Evolutionary conservation across 306 rosid species (phyloP).

Genomic region (Trichosanthes truncata): DNA sequence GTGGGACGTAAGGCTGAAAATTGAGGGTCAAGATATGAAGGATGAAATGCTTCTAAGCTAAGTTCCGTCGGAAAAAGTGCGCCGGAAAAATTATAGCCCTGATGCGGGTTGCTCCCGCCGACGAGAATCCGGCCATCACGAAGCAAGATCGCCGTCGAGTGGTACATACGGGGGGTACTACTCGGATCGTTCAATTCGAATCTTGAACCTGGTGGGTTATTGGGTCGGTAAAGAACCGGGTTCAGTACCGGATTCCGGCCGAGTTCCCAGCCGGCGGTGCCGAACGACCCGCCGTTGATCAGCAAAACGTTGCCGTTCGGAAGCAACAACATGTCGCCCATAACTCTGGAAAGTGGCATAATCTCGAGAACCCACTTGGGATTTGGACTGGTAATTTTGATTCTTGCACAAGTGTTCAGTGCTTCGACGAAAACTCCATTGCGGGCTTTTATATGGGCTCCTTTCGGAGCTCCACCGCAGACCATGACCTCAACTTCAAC

Average conservation of each 20-base stretch:
- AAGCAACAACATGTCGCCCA: slow-evolving; percentile 39
- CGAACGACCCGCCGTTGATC: slow-evolving; percentile 25
- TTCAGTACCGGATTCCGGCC: slow-evolving; percentile 21
- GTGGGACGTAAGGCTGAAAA: not conserved
- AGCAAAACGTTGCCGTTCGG: slow-evolving; percentile 39
- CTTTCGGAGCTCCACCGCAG: slow-evolving; percentile 7
- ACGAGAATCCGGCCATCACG: slow-evolving; percentile 39
- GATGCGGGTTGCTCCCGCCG: slow-evolving; percentile 40
- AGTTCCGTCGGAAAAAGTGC: slow-evolving; percentile 14
- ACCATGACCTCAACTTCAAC: not conserved
- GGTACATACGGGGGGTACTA: slow-evolving; percentile 30
- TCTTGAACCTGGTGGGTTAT: not conserved
- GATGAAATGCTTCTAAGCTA: slow-evolving; percentile 11
- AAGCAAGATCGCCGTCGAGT: slow-evolving; percentile 30
- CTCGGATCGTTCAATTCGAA: slow-evolving; percentile 13
- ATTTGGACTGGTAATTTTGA: slow-evolving; percentile 1
- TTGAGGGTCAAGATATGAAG: slow-evolving; percentile 1
- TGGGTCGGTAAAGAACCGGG: slow-evolving; percentile 25
- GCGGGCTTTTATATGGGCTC: not conserved
- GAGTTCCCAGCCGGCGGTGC: slow-evolving; percentile 37
- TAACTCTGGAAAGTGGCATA: slow-evolving; percentile 32
- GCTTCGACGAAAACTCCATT: not conserved
- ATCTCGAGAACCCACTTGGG: slow-evolving; percentile 30
- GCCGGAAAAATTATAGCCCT: slow-evolving; percentile 14
- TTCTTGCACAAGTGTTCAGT: slow-evolving; percentile 2